Conservation (phyloP, 2,329 filamentous ascomycete genomes). For the Cladosporium sp. region DNA sequence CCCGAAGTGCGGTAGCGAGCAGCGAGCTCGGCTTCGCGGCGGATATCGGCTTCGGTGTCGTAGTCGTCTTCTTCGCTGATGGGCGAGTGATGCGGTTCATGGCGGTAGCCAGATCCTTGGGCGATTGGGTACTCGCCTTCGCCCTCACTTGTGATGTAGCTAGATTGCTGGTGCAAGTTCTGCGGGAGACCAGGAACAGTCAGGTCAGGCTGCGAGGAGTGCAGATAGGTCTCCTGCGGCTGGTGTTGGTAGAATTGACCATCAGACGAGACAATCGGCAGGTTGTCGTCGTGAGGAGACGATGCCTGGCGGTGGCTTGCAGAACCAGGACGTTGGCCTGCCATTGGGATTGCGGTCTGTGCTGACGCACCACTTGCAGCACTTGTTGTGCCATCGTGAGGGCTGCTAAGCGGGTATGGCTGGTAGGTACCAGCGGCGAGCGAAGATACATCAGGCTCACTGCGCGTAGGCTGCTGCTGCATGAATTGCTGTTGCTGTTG, state of each 20-base stretch:
- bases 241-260: conserved; percentile 50
- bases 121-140: conserved; percentile 73
- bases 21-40: conserved; percentile 51
- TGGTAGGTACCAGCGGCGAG: conserved; percentile 37
- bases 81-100: conserved; percentile 24
- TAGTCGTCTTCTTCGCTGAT: conserved; percentile 52
- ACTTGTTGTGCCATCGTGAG: conserved; percentile 22
- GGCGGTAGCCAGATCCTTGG: conserved; percentile 20
- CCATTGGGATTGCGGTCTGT: conserved; percentile 31
- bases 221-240: conserved; percentile 37
- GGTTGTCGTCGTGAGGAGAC: conserved; percentile 23
- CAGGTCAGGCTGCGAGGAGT: conserved; percentile 31
- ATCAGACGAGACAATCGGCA: conserved; percentile 31
- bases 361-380: conserved; percentile 23
- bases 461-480: conserved; percentile 31
- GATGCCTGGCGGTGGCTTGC: conserved; percentile 18
- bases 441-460: conserved; percentile 42
- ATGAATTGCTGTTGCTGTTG: conserved; percentile 28
- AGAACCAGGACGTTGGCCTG: conserved; percentile 16
- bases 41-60: conserved; percentile 55
- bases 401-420: conserved; percentile 26
- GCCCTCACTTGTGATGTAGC: conserved; percentile 59
- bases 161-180: conserved; percentile 26
- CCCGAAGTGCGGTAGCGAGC: conserved; percentile 47
- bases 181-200: conserved; percentile 8